Percentiles rank a stretch among this genome's conserved stretches.
Evolutionary conservation across 2,329 filamentous ascomycete genomes (phyloP).

Genomic region (Stemphylium beticola): DNA sequence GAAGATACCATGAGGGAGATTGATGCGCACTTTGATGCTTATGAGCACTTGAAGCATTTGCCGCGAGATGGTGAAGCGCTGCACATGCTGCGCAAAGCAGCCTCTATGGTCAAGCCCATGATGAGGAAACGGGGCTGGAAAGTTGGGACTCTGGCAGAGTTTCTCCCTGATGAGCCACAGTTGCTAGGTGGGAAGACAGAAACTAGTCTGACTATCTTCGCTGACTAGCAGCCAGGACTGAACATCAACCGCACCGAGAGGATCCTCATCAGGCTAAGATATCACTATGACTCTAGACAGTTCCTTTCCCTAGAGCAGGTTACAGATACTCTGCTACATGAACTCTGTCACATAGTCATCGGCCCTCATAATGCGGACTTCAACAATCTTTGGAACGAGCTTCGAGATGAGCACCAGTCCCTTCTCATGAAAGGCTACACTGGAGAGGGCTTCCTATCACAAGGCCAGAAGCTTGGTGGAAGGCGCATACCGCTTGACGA

Average conservation of each 20-base stretch:
- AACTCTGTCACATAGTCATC: constrained; percentile 85
- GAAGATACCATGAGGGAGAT: constrained; percentile 49
- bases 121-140: constrained; percentile 87
- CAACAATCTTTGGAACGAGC: constrained; percentile 84
- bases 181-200: constrained; percentile 65
- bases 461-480: constrained; percentile 74
- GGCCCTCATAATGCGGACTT: constrained; percentile 85
- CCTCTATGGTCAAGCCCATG: constrained; percentile 90
- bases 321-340: constrained; percentile 91
- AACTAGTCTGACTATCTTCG: not conserved
- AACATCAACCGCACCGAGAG: constrained; percentile 79
- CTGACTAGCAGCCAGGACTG: constrained; percentile 58
- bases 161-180: constrained; percentile 76
- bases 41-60: constrained; percentile 57
- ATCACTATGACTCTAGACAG: constrained; percentile 73
- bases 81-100: constrained; percentile 75
- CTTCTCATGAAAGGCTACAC: constrained; percentile 83
- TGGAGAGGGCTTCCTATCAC: constrained; percentile 83
- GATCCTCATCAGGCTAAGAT: constrained; percentile 82
- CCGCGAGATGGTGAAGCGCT: constrained; percentile 55
- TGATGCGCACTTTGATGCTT: constrained; percentile 57
- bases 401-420: constrained; percentile 82
- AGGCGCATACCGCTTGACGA: constrained; percentile 68
- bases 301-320: constrained; percentile 83
- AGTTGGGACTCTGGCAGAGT: constrained; percentile 80